Conservation (phyloP, 2,329 filamentous ascomycete genomes). For the Apiospora rasikravindrae region DNA sequence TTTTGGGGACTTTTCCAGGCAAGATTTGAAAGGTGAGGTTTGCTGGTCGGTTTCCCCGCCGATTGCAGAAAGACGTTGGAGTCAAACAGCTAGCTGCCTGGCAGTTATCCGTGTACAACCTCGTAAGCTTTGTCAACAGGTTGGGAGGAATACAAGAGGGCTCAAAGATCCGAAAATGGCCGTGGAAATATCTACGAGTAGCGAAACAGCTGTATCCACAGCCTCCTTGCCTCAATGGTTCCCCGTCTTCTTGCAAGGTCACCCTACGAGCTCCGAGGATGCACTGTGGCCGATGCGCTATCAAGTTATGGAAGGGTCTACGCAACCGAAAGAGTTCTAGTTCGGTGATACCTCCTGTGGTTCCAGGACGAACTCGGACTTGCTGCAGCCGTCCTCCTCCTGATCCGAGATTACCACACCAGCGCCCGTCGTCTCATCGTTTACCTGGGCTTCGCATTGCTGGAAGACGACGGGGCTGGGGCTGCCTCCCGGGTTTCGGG, state of each 20-base stretch:
- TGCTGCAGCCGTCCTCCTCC: no score
- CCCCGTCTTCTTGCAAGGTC: neutral
- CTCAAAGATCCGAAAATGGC: neutral
- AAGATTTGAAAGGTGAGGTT: neutral
- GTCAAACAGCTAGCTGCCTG: neutral
- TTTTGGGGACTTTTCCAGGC: neutral
- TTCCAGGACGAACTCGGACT: no score
- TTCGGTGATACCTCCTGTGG: no score
- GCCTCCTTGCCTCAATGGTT: neutral
- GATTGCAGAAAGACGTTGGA: neutral
- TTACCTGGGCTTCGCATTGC: no score
- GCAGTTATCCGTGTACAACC: neutral
- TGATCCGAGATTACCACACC: no score
- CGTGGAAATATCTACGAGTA: neutral
- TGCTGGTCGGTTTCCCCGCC: neutral
- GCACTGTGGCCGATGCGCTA: constrained; percentile 25
- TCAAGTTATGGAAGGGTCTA: no score
- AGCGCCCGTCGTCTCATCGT: no score
- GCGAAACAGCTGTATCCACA: neutral
- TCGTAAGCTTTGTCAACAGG: neutral
- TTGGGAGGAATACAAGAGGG: neutral
- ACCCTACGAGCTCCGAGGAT: constrained; percentile 24
- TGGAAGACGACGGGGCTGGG: no score
- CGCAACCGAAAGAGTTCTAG: no score
- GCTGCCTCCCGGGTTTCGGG: no score